Base-by-base conservation (phyloP, 371 early-diverging fungal species). In the Circinella minor region DNA sequence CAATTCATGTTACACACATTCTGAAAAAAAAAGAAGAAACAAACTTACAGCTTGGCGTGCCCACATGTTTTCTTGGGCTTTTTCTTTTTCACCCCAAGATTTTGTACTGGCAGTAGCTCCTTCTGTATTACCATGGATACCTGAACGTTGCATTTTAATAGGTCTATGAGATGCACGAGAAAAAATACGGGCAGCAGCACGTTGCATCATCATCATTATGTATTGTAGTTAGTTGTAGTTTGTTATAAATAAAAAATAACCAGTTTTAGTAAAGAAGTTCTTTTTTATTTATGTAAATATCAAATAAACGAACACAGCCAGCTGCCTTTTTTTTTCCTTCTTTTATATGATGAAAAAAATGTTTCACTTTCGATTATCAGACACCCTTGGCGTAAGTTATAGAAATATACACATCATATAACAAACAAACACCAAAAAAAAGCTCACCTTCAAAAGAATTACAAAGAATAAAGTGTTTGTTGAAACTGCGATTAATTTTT, bases 1-100 rank as follows among this genome's bases (percentile, higher is more conserved):
- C 27, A 27, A 27, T 27, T 11, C 43, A 43, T 9, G 43, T 11
- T 43, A 20, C 5, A 55, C 27, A 10, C 63, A 48, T 38, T 34
- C 54, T 65, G 18, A 37, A 15, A 27, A 7, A 27, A 63, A 27
- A 3, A 51, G 17, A 10, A 20, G 15, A 36, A 18, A 65, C 9
- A 34, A 15, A 72, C 73, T 75, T 71, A 83, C 83, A 37, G 79
- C 77, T 54, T 72, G 51, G 48, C 79, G 77, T 51, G 81, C 81
- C 81, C 81, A 83, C 67, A 77, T 77, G 39, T 80, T 83, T 72
- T 83, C 83, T 49, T 75, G 67, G 10, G 83, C 83, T 64, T 71
- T 81, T 77, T 83, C 83, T 65, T 83, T 83, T 47, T 75, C 74
- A 59, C 79, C 76, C 60, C 78, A 83, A 47, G 69, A 80, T 55